phyloP scores from a whole-genome alignment of 139 green algal genomes.

The Microglena sp. region DNA sequence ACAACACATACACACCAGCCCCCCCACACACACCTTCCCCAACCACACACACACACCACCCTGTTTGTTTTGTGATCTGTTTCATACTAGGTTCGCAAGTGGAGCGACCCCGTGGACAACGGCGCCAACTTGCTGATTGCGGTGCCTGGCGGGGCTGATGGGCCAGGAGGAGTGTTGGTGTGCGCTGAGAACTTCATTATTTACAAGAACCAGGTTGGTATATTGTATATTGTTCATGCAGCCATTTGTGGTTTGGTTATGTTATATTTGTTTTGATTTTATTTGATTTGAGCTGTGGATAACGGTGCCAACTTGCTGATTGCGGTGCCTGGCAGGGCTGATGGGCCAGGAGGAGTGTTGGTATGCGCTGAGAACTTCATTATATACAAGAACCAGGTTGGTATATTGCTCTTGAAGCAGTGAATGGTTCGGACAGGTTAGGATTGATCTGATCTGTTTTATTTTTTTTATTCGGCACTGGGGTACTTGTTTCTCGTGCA shows the following conservation, averaged over 20 bases:
- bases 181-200: constrained; percentile 97
- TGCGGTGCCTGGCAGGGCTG: constrained; percentile 80
- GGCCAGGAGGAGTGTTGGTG: constrained; percentile 85
- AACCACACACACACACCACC: constrained; percentile 3
- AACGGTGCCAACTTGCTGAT: constrained; percentile 95
- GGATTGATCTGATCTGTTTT: too few relatives aligned
- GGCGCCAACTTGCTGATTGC: constrained; percentile 91
- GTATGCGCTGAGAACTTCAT: constrained; percentile 97
- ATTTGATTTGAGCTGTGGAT: constrained; percentile 58
- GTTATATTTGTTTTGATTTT: too few relatives aligned
- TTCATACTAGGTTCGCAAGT: constrained; percentile 59
- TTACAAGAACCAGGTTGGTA: constrained; percentile 75
- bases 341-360: constrained; percentile 83
- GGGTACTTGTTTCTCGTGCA: too few relatives aligned
- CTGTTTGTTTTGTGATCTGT: background rate
- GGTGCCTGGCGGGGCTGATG: constrained; percentile 83
- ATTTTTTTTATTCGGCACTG: too few relatives aligned
- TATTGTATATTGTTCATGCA: too few relatives aligned
- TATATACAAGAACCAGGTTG: constrained; percentile 78
- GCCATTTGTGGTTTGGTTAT: too few relatives aligned
- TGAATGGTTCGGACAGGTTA: too few relatives aligned
- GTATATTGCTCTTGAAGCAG: too few relatives aligned
- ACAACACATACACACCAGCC: too few relatives aligned
- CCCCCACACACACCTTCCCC: too few relatives aligned
- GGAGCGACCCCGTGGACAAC: constrained; percentile 85